Base-by-base conservation (phyloP, 2,329 filamentous ascomycete species). In the Macroventuria anomochaeta region DNA sequence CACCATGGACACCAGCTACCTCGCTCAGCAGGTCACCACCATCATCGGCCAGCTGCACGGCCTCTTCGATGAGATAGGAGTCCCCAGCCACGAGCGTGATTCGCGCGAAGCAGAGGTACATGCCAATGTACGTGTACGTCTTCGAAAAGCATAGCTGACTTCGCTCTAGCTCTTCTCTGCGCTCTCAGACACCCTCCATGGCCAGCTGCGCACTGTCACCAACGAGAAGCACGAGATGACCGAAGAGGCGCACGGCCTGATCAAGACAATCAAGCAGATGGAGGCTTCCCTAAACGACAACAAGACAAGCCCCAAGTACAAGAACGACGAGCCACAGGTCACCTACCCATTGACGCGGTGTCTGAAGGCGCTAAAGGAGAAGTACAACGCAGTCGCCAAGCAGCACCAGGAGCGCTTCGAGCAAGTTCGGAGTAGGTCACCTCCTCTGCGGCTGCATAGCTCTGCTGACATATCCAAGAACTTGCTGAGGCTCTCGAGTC, bases 21-120 rank as follows among this genome's bases (percentile, higher is more conserved):
- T 97, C 72, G 90, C 91, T 67, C 91, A 96, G 75, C 95, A 97
- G 85, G 91, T 99, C 78, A 95, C 91, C 64, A 91, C 85, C 69
- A 97, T 96, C 72, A 92, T 97, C 73, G 86, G 86, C 75, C 92
- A 97, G 77, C 84, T 99, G 57, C 93, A 97, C 77, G 90, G 89
- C 62, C 85, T 97, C 53, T 99, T 97, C 71, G 95, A 99, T 75
- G 93, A 99, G 73, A 99, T 99, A 70, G 95, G 95, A 54, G 90
- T 99, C n/a, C 86, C 93, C 23, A 86, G 81, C 69, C 92, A 96
- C 86, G 95, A 97, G 76, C 89, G 95, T 70, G 92, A 97, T 72
- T 83, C 85, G 42, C 85, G 95, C 68, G 93, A 97, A 74, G 85
- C 90, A 72, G 91, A 97, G 86, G 93, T 96, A 80, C 55, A 55